Conservation (phyloP, 768 basidiomycete genomes). For the Imleria badia region DNA sequence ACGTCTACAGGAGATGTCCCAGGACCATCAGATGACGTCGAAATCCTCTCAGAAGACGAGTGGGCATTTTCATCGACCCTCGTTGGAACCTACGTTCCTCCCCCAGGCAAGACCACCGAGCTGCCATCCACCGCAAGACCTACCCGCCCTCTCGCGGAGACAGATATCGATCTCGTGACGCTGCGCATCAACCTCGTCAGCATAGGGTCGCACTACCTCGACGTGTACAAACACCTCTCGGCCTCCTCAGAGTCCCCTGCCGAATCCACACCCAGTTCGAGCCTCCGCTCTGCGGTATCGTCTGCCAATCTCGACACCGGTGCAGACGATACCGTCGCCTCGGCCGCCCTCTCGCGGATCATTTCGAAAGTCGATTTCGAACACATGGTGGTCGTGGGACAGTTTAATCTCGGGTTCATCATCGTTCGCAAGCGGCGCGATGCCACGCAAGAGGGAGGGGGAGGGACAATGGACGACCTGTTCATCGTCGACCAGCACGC, state of each 20-base stretch:
- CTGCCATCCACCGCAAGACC: neutral
- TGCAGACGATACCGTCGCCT: constrained; percentile 54
- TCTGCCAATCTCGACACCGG: constrained; percentile 35
- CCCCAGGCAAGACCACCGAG: constrained; percentile 8
- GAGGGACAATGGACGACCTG: constrained; percentile 67
- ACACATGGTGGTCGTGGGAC: constrained; percentile 82
- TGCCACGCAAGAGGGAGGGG: neutral
- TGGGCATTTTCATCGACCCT: constrained; percentile 28
- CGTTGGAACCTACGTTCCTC: constrained; percentile 20
- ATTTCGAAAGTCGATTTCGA: constrained; percentile 87
- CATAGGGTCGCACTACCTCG: constrained; percentile 22
- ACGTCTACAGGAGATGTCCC: neutral
- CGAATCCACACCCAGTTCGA: neutral
- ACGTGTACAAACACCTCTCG: constrained; percentile 12
- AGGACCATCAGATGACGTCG: constrained; percentile 1
- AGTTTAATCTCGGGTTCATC: constrained; percentile 97
- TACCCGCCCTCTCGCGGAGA: neutral
- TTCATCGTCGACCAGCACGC: constrained; percentile 99
- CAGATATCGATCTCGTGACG: constrained; percentile 10
- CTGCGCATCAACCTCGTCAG: constrained; percentile 21
- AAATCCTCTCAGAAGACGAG: constrained; percentile 11
- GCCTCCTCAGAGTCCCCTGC: neutral
- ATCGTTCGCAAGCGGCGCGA: constrained; percentile 62
- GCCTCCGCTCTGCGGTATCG: constrained; percentile 25
- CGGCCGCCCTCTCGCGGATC: constrained; percentile 73